Conservation (phyloP, 2,329 filamentous ascomycete genomes). For the Pyrenophora teres region DNA sequence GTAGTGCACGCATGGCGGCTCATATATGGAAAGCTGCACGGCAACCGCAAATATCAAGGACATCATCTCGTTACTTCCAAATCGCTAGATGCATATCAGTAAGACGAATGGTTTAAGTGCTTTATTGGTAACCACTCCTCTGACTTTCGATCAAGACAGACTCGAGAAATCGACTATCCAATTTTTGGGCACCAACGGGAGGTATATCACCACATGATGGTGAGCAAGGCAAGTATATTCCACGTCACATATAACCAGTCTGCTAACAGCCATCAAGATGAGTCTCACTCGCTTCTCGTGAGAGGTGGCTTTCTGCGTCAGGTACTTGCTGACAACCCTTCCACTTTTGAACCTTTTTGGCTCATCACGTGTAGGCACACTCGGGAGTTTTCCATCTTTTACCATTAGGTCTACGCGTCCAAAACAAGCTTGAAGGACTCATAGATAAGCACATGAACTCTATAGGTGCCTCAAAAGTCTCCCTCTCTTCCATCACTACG, state of each 20-base stretch:
- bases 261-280: conserved; percentile 30
- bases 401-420: conserved; percentile 82
- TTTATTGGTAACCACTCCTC: neutral
- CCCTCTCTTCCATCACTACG: conserved; percentile 83
- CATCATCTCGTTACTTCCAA: conserved; percentile 7
- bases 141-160: conserved; percentile 52
- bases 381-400: conserved; percentile 91
- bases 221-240: conserved; percentile 45
- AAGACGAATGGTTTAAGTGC: neutral
- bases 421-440: conserved; percentile 82
- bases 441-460: conserved; percentile 88
- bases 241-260: neutral
- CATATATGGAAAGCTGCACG: conserved; percentile 28
- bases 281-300: conserved; percentile 52
- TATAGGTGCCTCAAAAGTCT: conserved; percentile 79
- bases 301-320: conserved; percentile 54
- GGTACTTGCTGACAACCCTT: conserved; percentile 21
- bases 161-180: conserved; percentile 67
- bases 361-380: conserved; percentile 65
- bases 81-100: conserved; percentile 47
- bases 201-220: conserved; percentile 63
- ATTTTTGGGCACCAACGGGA: conserved; percentile 78
- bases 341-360: neutral
- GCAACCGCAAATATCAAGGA: conserved; percentile 15
- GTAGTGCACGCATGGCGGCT: conserved; percentile 34